phyloP scores from a whole-genome alignment of 2,329 filamentous ascomycete genomes.

The Aurifilum marmelostoma region DNA sequence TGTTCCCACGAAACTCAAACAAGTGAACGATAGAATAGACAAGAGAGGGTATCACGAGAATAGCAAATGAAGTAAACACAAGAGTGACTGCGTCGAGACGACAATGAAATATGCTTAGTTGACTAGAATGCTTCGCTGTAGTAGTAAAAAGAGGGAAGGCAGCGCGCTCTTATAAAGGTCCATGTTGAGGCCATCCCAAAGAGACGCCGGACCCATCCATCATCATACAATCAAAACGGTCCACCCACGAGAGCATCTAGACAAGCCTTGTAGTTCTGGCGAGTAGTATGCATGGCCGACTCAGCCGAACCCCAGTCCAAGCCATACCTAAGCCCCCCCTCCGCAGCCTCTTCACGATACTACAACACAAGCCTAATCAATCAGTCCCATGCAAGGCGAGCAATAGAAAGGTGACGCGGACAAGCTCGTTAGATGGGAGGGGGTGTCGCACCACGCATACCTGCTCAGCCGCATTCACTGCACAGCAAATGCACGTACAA shows the following conservation, averaged over 20 bases:
- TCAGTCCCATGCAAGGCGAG: neutral
- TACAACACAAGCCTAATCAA: neutral
- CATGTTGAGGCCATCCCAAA: neutral
- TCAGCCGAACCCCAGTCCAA: neutral
- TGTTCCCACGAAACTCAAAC: neutral
- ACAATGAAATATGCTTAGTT: neutral
- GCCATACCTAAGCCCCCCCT: neutral
- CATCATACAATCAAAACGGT: neutral
- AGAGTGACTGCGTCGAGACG: too few species aligned
- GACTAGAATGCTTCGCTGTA: neutral
- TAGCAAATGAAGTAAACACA: neutral
- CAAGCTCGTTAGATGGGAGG: neutral
- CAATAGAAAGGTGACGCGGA: neutral
- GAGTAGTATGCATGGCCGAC: neutral
- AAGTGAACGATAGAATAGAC: neutral
- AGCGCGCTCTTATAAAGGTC: neutral
- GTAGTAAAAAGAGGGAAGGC: neutral
- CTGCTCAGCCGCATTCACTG: neutral
- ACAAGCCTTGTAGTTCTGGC: neutral
- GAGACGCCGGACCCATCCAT: neutral
- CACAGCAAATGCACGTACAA: neutral
- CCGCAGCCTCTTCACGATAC: neutral
- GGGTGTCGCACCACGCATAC: neutral
- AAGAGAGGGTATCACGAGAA: neutral
- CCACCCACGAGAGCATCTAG: neutral